Percentiles rank a stretch among this genome's conserved stretches.
Conservation (phyloP, 1,284 basidiomycete genomes). For the Malassezia japonica region DNA sequence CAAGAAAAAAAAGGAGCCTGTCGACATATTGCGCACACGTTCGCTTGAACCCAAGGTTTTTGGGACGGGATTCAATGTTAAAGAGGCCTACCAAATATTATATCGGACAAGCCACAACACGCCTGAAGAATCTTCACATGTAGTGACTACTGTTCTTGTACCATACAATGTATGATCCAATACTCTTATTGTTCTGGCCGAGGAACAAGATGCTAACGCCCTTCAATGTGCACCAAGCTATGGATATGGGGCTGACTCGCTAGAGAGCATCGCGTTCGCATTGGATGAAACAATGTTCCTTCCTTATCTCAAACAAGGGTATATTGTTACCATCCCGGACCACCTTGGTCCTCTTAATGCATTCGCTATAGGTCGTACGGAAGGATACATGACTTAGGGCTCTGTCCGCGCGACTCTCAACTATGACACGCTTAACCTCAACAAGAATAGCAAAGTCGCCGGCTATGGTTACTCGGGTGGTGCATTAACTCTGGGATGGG, state of each 20-base stretch:
- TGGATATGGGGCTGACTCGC: background rate
- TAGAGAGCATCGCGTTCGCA: background rate
- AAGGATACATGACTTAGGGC: slow-evolving; percentile 31
- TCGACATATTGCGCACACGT: slow-evolving; percentile 26
- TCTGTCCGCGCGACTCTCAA: slow-evolving; percentile 25
- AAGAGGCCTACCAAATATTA: slow-evolving; percentile 18
- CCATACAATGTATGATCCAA: slow-evolving; percentile 21
- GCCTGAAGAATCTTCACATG: slow-evolving; percentile 2
- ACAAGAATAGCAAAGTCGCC: slow-evolving; percentile 19
- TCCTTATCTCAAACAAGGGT: slow-evolving; percentile 25
- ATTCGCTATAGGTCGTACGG: slow-evolving; percentile 28
- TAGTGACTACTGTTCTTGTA: slow-evolving; percentile 24
- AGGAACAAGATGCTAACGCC: slow-evolving; percentile 21
- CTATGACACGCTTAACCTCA: slow-evolving; percentile 21
- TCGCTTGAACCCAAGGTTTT: slow-evolving; percentile 14
- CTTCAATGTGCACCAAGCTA: slow-evolving; percentile 22
- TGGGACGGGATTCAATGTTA: background rate
- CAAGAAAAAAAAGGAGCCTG: no score
- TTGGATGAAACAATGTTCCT: slow-evolving; percentile 15
- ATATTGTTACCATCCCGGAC: slow-evolving; percentile 31
- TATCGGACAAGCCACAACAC: slow-evolving; percentile 19
- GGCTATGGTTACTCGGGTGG: slow-evolving; percentile 41
- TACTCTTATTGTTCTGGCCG: slow-evolving; percentile 21
- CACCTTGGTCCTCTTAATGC: slow-evolving; percentile 29
- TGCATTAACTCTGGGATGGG: slow-evolving; percentile 33